phyloP scores from a whole-genome alignment of 2,329 filamentous ascomycete species.

The Xylaria arbuscula region DNA sequence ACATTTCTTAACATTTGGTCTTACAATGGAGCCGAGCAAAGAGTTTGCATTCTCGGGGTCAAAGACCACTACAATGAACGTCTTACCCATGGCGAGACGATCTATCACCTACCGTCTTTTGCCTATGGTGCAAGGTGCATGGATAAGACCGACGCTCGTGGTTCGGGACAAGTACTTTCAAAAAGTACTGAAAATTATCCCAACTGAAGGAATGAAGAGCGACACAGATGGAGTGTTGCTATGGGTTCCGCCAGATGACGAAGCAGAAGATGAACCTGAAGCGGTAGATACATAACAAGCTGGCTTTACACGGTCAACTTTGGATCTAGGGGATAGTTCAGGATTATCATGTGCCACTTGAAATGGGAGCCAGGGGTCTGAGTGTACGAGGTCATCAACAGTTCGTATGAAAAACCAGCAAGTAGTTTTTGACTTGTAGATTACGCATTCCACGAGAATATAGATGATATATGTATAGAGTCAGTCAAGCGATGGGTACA shows the following conservation, averaged over 20 bases:
- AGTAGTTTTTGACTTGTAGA: not conserved
- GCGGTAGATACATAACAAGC: conserved; percentile 3
- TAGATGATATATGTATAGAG: not conserved
- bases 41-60: conserved; percentile 92
- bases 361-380: not conserved
- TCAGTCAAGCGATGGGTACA: not conserved
- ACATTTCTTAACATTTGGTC: conserved; percentile 92
- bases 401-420: conserved; percentile 1
- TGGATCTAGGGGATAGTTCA: not conserved
- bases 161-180: conserved; percentile 94
- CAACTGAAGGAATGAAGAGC: conserved; percentile 76
- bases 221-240: conserved; percentile 73
- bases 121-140: conserved; percentile 72
- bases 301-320: not conserved
- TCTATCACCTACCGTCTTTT: conserved; percentile 79
- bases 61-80: conserved; percentile 81
- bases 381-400: not conserved
- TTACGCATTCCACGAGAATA: not conserved
- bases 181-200: conserved; percentile 83
- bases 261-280: conserved; percentile 43
- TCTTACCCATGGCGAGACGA: conserved; percentile 83
- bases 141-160: conserved; percentile 77
- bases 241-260: conserved; percentile 66
- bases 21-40: conserved; percentile 92
- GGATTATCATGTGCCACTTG: conserved; percentile 5